phyloP scores from a whole-genome alignment of 805 yeast species.

The Candida mattraensis region DNA sequence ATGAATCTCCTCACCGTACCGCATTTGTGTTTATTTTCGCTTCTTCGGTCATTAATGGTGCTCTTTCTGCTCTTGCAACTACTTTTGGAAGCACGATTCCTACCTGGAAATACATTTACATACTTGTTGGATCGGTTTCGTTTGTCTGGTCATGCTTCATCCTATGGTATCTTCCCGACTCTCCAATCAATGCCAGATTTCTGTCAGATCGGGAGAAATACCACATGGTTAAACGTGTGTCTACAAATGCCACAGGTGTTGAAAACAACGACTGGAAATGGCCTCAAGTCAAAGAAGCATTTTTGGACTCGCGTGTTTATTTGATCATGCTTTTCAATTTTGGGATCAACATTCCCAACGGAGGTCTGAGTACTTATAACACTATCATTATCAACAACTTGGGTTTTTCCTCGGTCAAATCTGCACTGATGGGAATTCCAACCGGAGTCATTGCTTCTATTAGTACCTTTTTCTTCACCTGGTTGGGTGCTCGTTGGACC shows the following conservation, averaged over 20 bases:
- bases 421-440: slow-evolving; percentile 22
- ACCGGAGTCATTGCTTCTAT: slow-evolving; percentile 39
- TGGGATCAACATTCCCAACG: slow-evolving; percentile 34
- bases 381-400: slow-evolving; percentile 33
- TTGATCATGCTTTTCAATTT: slow-evolving; percentile 40
- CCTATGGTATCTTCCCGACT: slow-evolving; percentile 46
- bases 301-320: slow-evolving; percentile 40
- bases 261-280: slow-evolving; percentile 43
- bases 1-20: slow-evolving; percentile 44
- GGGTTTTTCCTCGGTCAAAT: slow-evolving; percentile 25
- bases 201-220: slow-evolving; percentile 48
- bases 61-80: slow-evolving; percentile 32
- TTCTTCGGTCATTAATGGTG: slow-evolving; percentile 35
- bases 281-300: slow-evolving; percentile 43
- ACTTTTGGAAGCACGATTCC: slow-evolving; percentile 27
- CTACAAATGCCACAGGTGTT: slow-evolving; percentile 38
- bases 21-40: slow-evolving; percentile 44
- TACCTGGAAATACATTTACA: slow-evolving; percentile 52
- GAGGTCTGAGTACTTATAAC: slow-evolving; percentile 41
- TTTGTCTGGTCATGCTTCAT: slow-evolving; percentile 35
- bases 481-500: slow-evolving; percentile 10
- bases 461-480: slow-evolving; percentile 29
- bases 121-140: slow-evolving; percentile 54
- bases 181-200: slow-evolving; percentile 49
- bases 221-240: slow-evolving; percentile 43